phyloP scores from a whole-genome alignment of 2,329 filamentous ascomycete genomes.

The Fusarium acutatum region DNA sequence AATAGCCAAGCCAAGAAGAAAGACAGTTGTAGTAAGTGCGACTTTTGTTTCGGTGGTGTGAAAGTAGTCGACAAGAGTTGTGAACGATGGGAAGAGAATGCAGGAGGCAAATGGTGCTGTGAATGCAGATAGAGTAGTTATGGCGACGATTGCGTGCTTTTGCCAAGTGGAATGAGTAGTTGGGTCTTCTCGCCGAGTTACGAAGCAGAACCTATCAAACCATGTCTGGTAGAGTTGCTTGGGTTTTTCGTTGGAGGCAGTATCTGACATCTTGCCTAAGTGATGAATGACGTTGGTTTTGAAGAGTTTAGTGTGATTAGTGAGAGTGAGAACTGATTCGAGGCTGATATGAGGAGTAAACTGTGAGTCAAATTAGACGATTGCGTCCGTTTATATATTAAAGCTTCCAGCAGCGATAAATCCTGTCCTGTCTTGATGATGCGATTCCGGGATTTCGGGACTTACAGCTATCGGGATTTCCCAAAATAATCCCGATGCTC shows the following conservation, averaged over 20 bases:
- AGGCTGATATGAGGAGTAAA: not conserved
- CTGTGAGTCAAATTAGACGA: not conserved
- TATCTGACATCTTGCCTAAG: not conserved
- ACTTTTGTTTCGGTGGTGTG: not conserved
- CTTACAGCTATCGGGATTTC: not conserved
- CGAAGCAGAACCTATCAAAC: not conserved
- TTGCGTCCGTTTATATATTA: not conserved
- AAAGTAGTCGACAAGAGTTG: not conserved
- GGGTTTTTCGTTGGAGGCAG: not conserved
- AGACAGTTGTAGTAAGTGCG: not conserved
- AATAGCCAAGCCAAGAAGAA: not conserved
- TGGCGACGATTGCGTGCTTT: not conserved
- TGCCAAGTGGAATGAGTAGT: not conserved
- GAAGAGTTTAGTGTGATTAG: not conserved
- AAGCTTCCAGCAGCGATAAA: not conserved
- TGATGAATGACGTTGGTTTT: rapidly evolving
- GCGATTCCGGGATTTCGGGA: not conserved
- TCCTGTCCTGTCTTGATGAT: not conserved
- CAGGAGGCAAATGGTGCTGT: not conserved
- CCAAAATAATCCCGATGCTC: not conserved
- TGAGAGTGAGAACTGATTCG: rapidly evolving
- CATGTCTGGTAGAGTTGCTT: not conserved
- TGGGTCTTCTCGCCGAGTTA: not conserved
- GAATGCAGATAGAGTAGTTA: not conserved
- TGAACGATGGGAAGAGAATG: not conserved